phyloP scores from a whole-genome alignment of 768 basidiomycete genomes.

The Boletus rubescentipes region DNA sequence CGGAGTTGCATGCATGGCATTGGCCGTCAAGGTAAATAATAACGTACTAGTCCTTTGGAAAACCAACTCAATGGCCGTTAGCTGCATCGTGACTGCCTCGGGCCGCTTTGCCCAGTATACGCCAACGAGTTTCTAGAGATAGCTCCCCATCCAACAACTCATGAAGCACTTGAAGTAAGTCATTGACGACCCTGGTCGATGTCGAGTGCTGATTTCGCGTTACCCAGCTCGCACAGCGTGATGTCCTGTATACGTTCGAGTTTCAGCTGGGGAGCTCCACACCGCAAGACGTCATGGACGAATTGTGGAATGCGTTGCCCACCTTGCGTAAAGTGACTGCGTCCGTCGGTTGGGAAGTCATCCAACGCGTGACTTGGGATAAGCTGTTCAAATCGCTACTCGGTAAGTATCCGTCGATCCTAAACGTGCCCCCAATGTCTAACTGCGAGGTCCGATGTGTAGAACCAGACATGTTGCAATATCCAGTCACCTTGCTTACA shows the following conservation, averaged over 20 bases:
- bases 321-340: slow-evolving; percentile 44
- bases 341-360: slow-evolving; percentile 43
- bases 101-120: slow-evolving; percentile 53
- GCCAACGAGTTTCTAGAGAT: slow-evolving; percentile 50
- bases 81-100: slow-evolving; percentile 64
- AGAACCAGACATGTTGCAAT: slow-evolving; percentile 57
- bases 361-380: slow-evolving; percentile 50
- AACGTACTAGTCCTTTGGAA: background rate
- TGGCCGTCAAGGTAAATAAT: slow-evolving; percentile 56
- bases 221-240: slow-evolving; percentile 52
- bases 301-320: slow-evolving; percentile 57
- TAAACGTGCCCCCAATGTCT: background rate
- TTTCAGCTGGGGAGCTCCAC: slow-evolving; percentile 56
- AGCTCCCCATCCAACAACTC: slow-evolving; percentile 45
- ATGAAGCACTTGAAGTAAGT: slow-evolving; percentile 55
- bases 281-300: slow-evolving; percentile 49
- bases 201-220: background rate
- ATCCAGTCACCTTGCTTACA: slow-evolving; percentile 54
- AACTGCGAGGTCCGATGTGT: background rate
- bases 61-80: slow-evolving; percentile 21
- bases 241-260: slow-evolving; percentile 47
- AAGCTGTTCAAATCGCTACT: slow-evolving; percentile 47
- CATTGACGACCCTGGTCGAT: background rate
- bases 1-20: slow-evolving; percentile 55
- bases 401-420: slow-evolving; percentile 15